Base-by-base conservation (phyloP, 2,329 filamentous ascomycete species). In the Fusarium ramigenum region DNA sequence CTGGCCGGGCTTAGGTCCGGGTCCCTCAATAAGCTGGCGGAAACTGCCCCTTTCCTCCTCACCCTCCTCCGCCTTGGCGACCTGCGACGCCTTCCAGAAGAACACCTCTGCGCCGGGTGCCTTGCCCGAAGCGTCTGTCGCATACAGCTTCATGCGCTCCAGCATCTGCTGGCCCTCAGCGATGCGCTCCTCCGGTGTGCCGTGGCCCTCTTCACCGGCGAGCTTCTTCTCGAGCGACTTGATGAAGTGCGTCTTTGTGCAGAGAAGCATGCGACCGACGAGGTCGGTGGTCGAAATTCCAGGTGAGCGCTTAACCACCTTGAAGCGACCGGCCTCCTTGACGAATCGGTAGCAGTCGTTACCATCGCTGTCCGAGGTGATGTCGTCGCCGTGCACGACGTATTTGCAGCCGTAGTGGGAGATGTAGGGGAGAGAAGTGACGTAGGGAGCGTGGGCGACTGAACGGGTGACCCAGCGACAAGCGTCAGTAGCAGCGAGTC, bases 271-370 rank as follows among this genome's bases (percentile, higher is more conserved):
- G 78, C 96, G 92, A 25, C 96, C 96, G 32, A 99, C 96, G n/a
- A 99, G 89, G 80, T 99, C 96, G 7, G 96, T 99, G 4, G 96
- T 99, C 15, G 94, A 97, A 79, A 99, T 99, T 67, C 94, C 95
- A 0, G 96, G 96, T 5, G 96, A 98, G 72, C 96, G 90, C 85
- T 97, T 97, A 50, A 99, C 96, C 23, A 99, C 94, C 84, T 97
- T 95, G 89, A 99, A 99, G 47, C 96, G 90, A 18, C 93, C 92
- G 3, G 96, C 96, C 44, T 93, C 92, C 84, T 99, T 99, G 79
- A 99, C 96, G 79, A 96, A 98, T 69, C 96, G 93, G 85, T 99
- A 99, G 85, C 96, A 98, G 85, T 99, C 96, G 81, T 97, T 93
- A 46, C 96, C 96, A 75, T 91, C 91, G 80, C 93, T 93, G 83